Percentiles rank a stretch among this genome's conserved stretches.
phyloP scores from a whole-genome alignment of 2,329 filamentous ascomycete genomes.

The Metarhizium anisopliae region DNA sequence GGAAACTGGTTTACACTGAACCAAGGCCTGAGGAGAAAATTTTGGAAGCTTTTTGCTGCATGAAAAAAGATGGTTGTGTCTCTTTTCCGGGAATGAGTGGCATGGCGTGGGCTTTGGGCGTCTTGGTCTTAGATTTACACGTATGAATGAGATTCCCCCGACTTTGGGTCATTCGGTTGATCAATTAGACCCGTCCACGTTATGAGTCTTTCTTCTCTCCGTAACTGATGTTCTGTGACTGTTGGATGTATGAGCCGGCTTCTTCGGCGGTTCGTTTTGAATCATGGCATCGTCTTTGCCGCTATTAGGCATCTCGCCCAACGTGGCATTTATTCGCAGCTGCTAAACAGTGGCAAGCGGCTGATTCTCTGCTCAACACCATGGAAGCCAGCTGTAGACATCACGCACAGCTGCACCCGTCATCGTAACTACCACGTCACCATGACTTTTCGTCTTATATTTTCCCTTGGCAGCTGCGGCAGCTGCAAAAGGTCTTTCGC shows the following conservation, averaged over 20 bases:
- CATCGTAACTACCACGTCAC: no score
- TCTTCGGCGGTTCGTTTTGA: no score
- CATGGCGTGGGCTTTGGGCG: conserved; percentile 22
- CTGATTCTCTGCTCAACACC: no score
- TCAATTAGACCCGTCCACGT: conserved; percentile 22
- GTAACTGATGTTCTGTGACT: conserved; percentile 1
- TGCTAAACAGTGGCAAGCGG: no score
- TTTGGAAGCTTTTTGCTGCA: conserved; percentile 9
- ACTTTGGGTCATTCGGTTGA: conserved; percentile 27
- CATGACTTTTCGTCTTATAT: no score
- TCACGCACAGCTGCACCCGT: no score
- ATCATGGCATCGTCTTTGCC: no score
- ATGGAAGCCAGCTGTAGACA: no score
- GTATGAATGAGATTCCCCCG: conserved; percentile 32
- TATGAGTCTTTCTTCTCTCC: background rate
- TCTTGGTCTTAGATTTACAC: conserved; percentile 30
- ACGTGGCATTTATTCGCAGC: no score
- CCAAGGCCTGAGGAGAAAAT: conserved; percentile 8
- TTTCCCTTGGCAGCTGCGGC: no score
- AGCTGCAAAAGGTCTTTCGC: no score
- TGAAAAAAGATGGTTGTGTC: conserved; percentile 17
- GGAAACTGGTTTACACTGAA: background rate
- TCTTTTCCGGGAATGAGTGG: background rate
- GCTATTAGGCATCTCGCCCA: no score
- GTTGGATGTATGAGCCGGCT: background rate